Percentiles rank a stretch among this genome's conserved stretches.
phyloP scores from a whole-genome alignment of 306 rosid species.

The Cercis canadensis region DNA sequence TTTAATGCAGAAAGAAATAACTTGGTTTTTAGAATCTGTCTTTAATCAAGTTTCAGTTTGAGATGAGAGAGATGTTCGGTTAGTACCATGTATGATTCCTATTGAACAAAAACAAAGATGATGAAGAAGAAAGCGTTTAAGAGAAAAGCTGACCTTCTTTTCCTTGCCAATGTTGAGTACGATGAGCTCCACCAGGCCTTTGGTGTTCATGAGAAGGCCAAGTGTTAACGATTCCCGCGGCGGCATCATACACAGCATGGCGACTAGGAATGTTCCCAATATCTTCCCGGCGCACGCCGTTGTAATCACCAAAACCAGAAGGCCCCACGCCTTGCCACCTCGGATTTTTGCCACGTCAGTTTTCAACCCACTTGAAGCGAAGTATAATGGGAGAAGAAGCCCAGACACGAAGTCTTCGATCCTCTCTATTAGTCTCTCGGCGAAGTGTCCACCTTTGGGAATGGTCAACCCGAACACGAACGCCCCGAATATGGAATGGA shows the following conservation, averaged over 20 bases:
- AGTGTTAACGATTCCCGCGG: slow-evolving; percentile 71
- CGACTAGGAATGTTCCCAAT: slow-evolving; percentile 73
- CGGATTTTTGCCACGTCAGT: slow-evolving; percentile 72
- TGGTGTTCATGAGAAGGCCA: slow-evolving; percentile 94
- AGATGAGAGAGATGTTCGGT: too few species aligned
- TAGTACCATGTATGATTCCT: too few species aligned
- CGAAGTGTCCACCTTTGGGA: slow-evolving; percentile 66
- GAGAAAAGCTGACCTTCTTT: slow-evolving; percentile 81
- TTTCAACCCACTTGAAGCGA: slow-evolving; percentile 87
- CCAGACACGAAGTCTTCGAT: slow-evolving; percentile 88
- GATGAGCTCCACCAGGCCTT: slow-evolving; percentile 89
- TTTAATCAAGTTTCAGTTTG: too few species aligned
- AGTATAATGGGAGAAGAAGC: slow-evolving; percentile 79
- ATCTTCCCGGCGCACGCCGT: slow-evolving; percentile 87
- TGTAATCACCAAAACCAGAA: slow-evolving; percentile 58
- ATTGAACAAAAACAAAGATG: too few species aligned
- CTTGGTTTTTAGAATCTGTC: too few species aligned
- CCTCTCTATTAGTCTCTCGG: slow-evolving; percentile 64
- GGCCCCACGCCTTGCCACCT: slow-evolving; percentile 75
- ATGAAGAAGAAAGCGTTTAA: too few species aligned
- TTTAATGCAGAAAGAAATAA: too few species aligned
- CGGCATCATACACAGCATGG: slow-evolving; percentile 69
- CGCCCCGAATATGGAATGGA: slow-evolving; percentile 86
- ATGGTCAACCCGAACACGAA: slow-evolving; percentile 82
- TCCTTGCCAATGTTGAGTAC: slow-evolving; percentile 95